A percentile compares a stretch with the other conserved stretches of the same genome.
These are phyloP conservation scores for Heteromeles arbutifolia DNA, from an alignment of 306 rosid species.

Conservation along the genomic window DNA sequence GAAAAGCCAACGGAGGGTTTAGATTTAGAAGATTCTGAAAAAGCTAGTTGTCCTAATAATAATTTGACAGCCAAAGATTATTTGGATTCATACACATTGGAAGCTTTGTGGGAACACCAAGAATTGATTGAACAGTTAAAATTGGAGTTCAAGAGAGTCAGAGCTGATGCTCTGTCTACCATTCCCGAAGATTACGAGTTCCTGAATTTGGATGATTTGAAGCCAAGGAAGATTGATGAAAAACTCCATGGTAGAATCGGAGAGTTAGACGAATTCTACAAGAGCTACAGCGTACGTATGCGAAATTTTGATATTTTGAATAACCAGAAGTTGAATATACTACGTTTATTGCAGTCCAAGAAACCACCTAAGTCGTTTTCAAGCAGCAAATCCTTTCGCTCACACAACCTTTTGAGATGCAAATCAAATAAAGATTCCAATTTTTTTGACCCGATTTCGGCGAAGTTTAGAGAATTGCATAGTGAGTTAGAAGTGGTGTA, in stretches of 20 bases:
- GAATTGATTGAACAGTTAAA: slow-evolving; percentile 72
- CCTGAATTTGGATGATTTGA: slow-evolving; percentile 68
- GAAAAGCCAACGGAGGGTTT: no score
- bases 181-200: slow-evolving; percentile 79
- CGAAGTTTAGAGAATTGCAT: slow-evolving; percentile 47
- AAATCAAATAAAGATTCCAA: slow-evolving; percentile 33
- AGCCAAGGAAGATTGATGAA: slow-evolving; percentile 56
- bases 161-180: slow-evolving; percentile 70
- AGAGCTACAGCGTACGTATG: slow-evolving; percentile 78
- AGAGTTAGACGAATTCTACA: slow-evolving; percentile 74
- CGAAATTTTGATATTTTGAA: slow-evolving; percentile 81
- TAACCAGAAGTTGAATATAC: slow-evolving; percentile 83
- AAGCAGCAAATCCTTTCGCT: slow-evolving; percentile 27
- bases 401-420: slow-evolving; percentile 31
- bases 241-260: slow-evolving; percentile 32
- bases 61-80: slow-evolving; percentile 29
- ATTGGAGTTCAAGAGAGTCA: slow-evolving; percentile 74
- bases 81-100: slow-evolving; percentile 48
- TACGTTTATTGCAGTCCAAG: slow-evolving; percentile 18
- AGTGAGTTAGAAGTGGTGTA: slow-evolving; percentile 76
- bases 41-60: no score
- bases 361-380: slow-evolving; percentile 30
- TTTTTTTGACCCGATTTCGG: slow-evolving; percentile 31
- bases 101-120: slow-evolving; percentile 80
- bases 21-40: no score